Conservation (phyloP, 805 yeast genomes). For the Hanseniaspora valbyensis region DNA sequence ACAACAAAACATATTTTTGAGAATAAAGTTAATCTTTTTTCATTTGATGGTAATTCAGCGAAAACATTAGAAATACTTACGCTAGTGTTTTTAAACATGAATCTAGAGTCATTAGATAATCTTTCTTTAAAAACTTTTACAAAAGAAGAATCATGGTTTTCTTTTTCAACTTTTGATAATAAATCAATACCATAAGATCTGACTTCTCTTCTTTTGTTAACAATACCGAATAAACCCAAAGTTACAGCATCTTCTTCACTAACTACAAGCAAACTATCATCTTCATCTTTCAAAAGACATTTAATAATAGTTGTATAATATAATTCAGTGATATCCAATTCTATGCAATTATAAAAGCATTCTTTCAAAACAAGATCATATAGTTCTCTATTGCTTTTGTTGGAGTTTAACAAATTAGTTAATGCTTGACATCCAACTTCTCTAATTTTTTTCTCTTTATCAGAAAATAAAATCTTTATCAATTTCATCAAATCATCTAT, state of each 20-base stretch:
- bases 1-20: conserved; percentile 61
- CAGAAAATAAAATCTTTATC: conserved; percentile 62
- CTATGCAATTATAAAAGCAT: conserved; percentile 50
- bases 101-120: conserved; percentile 61
- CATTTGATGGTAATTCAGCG: conserved; percentile 50
- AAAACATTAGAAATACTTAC: conserved; percentile 66
- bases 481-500: conserved; percentile 58
- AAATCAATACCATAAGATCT: conserved; percentile 63
- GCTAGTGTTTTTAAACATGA: conserved; percentile 77
- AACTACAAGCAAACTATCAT: conserved; percentile 32
- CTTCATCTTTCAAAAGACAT: conserved; percentile 41
- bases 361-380: conserved; percentile 53
- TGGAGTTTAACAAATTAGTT: conserved; percentile 50
- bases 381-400: conserved; percentile 42
- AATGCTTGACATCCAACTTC: conserved; percentile 62
- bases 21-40: conserved; percentile 49
- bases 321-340: conserved; percentile 44
- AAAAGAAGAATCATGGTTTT: conserved; percentile 43
- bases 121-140: conserved; percentile 55
- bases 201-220: conserved; percentile 57
- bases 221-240: conserved; percentile 65
- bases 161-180: conserved; percentile 54
- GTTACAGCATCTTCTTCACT: conserved; percentile 60
- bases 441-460: conserved; percentile 46
- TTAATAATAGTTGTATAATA: conserved; percentile 66